Evolutionary conservation across 768 basidiomycete genomes (phyloP), one percentile per base, ranked within the genome.

Genomic region (Mycena maculata): DNA sequence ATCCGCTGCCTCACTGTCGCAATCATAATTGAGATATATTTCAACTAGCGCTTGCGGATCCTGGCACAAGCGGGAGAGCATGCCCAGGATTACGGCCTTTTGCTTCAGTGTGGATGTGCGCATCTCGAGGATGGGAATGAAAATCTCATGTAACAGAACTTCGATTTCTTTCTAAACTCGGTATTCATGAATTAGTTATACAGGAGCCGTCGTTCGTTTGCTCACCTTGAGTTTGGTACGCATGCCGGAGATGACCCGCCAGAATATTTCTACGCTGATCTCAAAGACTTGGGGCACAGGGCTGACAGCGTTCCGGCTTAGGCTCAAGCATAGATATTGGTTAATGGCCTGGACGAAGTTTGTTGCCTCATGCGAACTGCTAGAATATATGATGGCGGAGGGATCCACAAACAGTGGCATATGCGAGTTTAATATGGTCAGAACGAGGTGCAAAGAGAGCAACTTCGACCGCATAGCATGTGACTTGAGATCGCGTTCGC

Each of bases 11-110:
- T 95, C 92, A 65, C 95, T 88, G 75, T 99, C 98, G 76, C 98
- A 99, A 75, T 99, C 98, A 75, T 99, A 99, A 78, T 99, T 99
- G 76, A 99, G 90, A 80, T 99, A 99, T 63, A 99, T 90, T 78
- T 99, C 98, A 31, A 99, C 98, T 22, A 99, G 84, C 11, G 97
- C 96, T 77, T 99, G 98, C 2, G 98, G 96, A 74, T 99, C 98
- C 77, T 97, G 94, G 74, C 94, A 96, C 18, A 99, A 81, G 44
- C 93, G 88, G 20, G 88, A 88, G 31, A 97, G 77, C 91, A 98
- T 96, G 42, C 88, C 91, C 56, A 99, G 84, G 58, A 99, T 94
- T 53, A 95, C 89, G 4, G 92, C 92, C 80, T 99, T 99, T 77
- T 99, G 98, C 74, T 95, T 95, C 53, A 97, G 81, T 1, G 96